phyloP scores from a whole-genome alignment of 108 stramenopile genomes.

The Nitzschia putrida region DNA sequence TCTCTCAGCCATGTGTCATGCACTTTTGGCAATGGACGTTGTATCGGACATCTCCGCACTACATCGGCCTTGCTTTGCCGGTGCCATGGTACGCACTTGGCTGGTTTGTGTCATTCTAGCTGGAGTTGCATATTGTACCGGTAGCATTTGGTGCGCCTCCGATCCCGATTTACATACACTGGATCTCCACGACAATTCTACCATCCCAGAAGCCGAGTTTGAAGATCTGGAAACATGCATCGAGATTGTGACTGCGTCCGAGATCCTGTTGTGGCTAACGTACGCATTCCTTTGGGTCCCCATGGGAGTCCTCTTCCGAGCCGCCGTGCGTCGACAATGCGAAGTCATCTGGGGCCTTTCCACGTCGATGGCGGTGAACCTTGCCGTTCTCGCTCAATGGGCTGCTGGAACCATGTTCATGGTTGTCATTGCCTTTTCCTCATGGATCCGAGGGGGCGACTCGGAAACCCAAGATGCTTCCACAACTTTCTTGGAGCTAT shows the following conservation, averaged over 20 bases:
- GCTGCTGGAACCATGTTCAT: slow-evolving; percentile 21
- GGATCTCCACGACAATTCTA: background rate
- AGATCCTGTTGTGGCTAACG: background rate
- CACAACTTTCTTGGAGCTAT: slow-evolving; percentile 17
- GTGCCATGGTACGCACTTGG: background rate
- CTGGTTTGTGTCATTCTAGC: background rate
- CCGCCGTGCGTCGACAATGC: slow-evolving; percentile 2
- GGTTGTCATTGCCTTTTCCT: background rate
- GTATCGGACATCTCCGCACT: background rate
- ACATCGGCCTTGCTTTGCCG: background rate
- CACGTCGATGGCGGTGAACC: slow-evolving; percentile 13
- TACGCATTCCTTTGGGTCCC: slow-evolving; percentile 37
- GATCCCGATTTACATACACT: slow-evolving; percentile 5
- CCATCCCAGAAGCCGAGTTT: background rate
- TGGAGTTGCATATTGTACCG: slow-evolving; percentile 7
- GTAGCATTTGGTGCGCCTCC: slow-evolving; percentile 25
- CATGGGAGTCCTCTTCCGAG: slow-evolving; percentile 12
- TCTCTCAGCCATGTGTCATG: slow-evolving; percentile 5
- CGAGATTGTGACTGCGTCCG: background rate
- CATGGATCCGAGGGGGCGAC: slow-evolving; percentile 1
- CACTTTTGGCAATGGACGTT: slow-evolving; percentile 20
- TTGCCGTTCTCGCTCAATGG: slow-evolving; percentile 16
- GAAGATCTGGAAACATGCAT: slow-evolving; percentile 7
- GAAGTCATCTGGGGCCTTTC: slow-evolving; percentile 10
- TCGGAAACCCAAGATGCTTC: background rate